Evolutionary conservation across 2,329 filamentous ascomycete species (phyloP), one percentile per base, ranked within the genome.

Genomic region (Beauveria brongniartii): DNA sequence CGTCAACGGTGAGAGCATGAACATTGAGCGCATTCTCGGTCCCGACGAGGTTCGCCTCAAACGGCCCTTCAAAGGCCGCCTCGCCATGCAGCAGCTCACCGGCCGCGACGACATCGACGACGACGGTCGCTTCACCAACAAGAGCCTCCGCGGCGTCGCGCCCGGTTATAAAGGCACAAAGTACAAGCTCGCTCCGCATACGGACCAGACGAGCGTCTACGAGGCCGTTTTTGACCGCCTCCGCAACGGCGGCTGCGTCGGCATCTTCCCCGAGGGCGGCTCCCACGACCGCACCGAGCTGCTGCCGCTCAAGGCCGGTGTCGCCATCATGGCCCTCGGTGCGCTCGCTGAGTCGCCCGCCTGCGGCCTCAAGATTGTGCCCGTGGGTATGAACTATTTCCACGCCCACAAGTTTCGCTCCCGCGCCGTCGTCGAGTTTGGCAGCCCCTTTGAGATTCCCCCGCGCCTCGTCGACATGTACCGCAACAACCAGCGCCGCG

Each of bases 351-450:
- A 91, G 61, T 86, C 92, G 64, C 92, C 92, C 3, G 82, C 93
- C 65, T 96, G 91, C 70, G 91, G 90, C 34, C 79, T 99, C 64
- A 95, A 92, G 74, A 97, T 99, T 68, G 91, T 99, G 26, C 94
- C 94, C 3, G 92, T 94, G 56, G 93, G 93, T 68, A 97, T 99
- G 93, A 99, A 99, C 75, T 99, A 99, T 75, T 99, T 99, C 77
- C 93, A 97, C 74, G 90, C 93, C 0, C 93, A 99, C 81, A 99
- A 97, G 74, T 99, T 99, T 75, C 89, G 93, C 51, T 97, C 93
- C 65, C 85, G 94, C 71, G 94, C 93, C 41, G 93, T 99, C 5
- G 87, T 97, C 63, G 94, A 99, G 71, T 99, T 97, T 68, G 94
- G 94, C 9, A 87, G 85, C 28, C 92, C 94, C 0, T 87, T 97